Base-by-base conservation (phyloP, 306 rosid genomes). In the Malus sieversii region DNA sequence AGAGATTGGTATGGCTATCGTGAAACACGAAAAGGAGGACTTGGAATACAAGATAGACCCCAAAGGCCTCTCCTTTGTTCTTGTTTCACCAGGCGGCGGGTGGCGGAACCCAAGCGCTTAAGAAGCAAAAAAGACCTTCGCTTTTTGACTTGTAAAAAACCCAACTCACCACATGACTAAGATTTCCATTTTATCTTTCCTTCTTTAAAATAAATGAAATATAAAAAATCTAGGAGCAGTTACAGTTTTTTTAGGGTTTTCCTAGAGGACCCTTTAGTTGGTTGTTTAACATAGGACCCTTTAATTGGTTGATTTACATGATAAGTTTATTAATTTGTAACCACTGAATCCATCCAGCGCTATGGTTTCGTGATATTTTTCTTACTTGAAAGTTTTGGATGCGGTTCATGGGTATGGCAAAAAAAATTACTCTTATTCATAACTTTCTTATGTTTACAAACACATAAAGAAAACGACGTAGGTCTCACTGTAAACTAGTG, bases 1-100 rank as follows among this genome's bases (percentile, higher is more conserved):
- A 60, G 69, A 44, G 77, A 44, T 44, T 62, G 32, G 61, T n/a
- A 35, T 42, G 46, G 69, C 46, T 42, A 12, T 58, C 45, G 62
- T 57, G 38, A 35, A 23, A 27, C 71, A 48, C 53, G 30, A 40
- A 12, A 44, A 65, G 65, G 42, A 79, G 44, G 82, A 32, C 76
- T 75, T 70, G 83, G 83, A 80, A 75, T 68, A 66, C 78, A 68
- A 78, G 72, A 75, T 75, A 38, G 69, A 80, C 72, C n/a, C 58
- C 20, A 55, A 69, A 57, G 71, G 45, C 74, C 78, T 75, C 79
- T 73, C 46, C 40, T 69, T 35, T 61, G 27, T 70, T 68, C 57
- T 70, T 65, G 38, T 66, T 33, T 64, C 30, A 4, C 44, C 65
- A 66, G 84, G 81, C 82, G 85, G 85, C 85, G 85, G 79, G 82